phyloP scores from a whole-genome alignment of 2,329 filamentous ascomycete genomes.

The Ascochyta fabae region DNA sequence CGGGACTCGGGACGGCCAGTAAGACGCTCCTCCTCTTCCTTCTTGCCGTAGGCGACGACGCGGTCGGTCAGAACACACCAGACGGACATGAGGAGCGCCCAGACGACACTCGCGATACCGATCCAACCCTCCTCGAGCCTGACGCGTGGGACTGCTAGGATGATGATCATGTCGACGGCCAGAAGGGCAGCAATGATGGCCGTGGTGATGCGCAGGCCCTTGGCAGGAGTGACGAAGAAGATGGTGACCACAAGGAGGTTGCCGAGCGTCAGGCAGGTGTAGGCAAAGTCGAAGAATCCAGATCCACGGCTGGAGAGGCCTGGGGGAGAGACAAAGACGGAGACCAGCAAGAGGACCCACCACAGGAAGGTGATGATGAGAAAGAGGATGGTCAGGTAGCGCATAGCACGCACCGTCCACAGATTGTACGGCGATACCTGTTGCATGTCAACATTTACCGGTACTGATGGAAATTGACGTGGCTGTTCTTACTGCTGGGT shows the following conservation, averaged over 20 bases:
- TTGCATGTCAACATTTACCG: background rate
- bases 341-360: constrained; percentile 91
- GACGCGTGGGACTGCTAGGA: constrained; percentile 75
- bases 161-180: constrained; percentile 77
- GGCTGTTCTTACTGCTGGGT: constrained; percentile 71
- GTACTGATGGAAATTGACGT: background rate
- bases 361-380: constrained; percentile 80
- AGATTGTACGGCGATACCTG: constrained; percentile 89
- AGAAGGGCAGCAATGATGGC: constrained; percentile 71
- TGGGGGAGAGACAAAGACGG: constrained; percentile 88
- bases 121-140: constrained; percentile 89
- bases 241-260: constrained; percentile 78
- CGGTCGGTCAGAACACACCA: constrained; percentile 83
- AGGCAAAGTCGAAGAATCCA: constrained; percentile 90
- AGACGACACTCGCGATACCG: constrained; percentile 83
- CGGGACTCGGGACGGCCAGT: constrained; percentile 88
- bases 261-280: constrained; percentile 76
- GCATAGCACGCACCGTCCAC: constrained; percentile 82
- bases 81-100: constrained; percentile 78
- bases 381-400: constrained; percentile 79
- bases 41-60: constrained; percentile 88
- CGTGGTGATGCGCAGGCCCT: constrained; percentile 76
- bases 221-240: constrained; percentile 87
- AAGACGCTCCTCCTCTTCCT: constrained; percentile 88
- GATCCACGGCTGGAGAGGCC: constrained; percentile 85